Conservation (phyloP, 225 moss, liverwort and hornwort genomes). For the Antitrichia curtipendula region DNA sequence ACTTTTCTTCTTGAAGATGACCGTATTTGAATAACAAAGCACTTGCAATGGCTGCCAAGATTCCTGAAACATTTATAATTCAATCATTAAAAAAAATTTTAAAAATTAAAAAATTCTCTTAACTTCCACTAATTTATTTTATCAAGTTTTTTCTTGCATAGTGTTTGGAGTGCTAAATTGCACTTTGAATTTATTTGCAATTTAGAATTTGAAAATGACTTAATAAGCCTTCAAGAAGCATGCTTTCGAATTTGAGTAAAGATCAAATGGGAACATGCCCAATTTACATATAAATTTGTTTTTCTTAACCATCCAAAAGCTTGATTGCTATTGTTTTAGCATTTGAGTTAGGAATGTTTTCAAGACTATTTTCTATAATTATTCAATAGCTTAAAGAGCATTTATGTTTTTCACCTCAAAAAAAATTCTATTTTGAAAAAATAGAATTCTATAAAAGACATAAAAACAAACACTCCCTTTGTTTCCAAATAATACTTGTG, state of each 20-base stretch:
- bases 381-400: not conserved
- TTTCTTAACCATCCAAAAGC: not conserved
- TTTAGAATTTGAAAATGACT: not conserved
- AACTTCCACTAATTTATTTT: not conserved
- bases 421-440: not conserved
- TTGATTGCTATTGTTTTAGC: not conserved
- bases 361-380: rapidly evolving
- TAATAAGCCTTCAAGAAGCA: too few relatives aligned
- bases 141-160: not conserved
- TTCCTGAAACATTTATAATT: constrained; percentile 8
- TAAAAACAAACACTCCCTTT: not conserved
- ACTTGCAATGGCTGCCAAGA: constrained; percentile 58
- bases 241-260: not conserved
- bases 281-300: not conserved
- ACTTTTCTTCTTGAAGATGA: constrained; percentile 61
- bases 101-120: not conserved
- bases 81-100: too few relatives aligned
- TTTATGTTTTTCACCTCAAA: not conserved
- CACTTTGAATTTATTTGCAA: not conserved
- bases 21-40: constrained; percentile 83
- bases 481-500: too few relatives aligned
- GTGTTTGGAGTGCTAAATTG: not conserved
- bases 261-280: not conserved
- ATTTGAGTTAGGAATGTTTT: not conserved
- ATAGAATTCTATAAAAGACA: too few relatives aligned